Evolutionary conservation across 2,329 filamentous ascomycete species (phyloP), one percentile per base, ranked within the genome.

Genomic region (Fusarium duplospermum): DNA sequence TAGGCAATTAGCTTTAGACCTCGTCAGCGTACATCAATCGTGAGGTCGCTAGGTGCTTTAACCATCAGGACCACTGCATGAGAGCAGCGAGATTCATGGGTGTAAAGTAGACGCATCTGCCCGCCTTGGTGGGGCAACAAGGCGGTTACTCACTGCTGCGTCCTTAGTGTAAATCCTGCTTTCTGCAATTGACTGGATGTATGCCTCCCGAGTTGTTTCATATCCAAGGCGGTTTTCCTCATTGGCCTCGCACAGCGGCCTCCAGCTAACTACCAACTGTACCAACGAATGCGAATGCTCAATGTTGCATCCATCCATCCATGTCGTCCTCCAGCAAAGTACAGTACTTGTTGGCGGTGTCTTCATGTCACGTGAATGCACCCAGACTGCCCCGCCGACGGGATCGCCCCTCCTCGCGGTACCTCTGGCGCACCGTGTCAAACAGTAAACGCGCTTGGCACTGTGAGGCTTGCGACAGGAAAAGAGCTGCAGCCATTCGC

Each of bases 281-380:
- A 31, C 47, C 10, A 31, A 52, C 47, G 27, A n/a, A 31, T 31
- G 47, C 29, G 47, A 24, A 18, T 47, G 42, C 22, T 24, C 42
- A 47, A 31, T 31, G 47, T n/a, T n/a, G 27, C 47, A 52, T 52
- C 24, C 24, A 29, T 16, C 7, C 42, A n/a, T n/a, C n/a, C 6
- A n/a, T 6, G 24, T 24, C 24, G 24, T 4, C 36, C 8, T 38
- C 36, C 13, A 16, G n/a, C 3, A 6, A 13, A 11, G 10, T 35
- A 24, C 24, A 24, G 14, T 59, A 38, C 35, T 10, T 36, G 10
- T 52, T 52, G 47, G 47, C 10, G 47, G 47, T 27, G 47, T 52
- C n/a, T 31, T 5, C 4, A 27, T 8, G 27, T 66, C 64, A 66
- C 64, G 64, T 73, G 71, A 47, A 7, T 11, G 2, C 4, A 6